Conservation (phyloP, 2,329 filamentous ascomycete genomes). For the Fusarium beomiforme region DNA sequence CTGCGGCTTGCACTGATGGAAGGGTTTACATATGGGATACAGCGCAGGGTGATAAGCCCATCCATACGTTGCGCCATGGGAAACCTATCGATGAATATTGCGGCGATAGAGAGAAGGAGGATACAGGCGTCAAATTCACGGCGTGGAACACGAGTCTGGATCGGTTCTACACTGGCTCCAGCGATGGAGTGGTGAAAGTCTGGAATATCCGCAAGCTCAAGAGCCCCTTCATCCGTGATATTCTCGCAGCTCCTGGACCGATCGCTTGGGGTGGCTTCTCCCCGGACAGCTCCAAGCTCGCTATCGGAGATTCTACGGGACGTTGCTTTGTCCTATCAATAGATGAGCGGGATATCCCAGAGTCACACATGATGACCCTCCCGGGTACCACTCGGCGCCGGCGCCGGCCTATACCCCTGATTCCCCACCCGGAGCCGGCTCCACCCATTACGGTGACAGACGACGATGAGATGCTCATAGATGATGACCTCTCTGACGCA, state of each 20-base stretch:
- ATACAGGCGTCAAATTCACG: slow-evolving; percentile 71
- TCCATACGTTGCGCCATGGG: slow-evolving; percentile 66
- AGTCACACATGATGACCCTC: slow-evolving; percentile 50
- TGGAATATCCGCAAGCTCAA: slow-evolving; percentile 65
- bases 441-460: slow-evolving; percentile 47
- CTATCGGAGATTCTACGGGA: slow-evolving; percentile 70
- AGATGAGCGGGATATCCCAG: slow-evolving; percentile 55
- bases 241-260: slow-evolving; percentile 65
- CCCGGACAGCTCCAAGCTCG: slow-evolving; percentile 62
- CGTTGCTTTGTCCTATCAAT: slow-evolving; percentile 65
- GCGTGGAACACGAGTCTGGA: slow-evolving; percentile 68
- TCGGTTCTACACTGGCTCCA: slow-evolving; percentile 71
- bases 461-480: slow-evolving; percentile 19
- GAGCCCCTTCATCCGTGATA: slow-evolving; percentile 60
- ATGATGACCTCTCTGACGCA: slow-evolving; percentile 8
- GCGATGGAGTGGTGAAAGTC: slow-evolving; percentile 70
- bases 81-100: slow-evolving; percentile 52
- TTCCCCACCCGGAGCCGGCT: slow-evolving; percentile 61
- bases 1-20: slow-evolving; percentile 70
- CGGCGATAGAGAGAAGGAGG: slow-evolving; percentile 62
- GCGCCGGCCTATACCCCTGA: slow-evolving; percentile 59
- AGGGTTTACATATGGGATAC: slow-evolving; percentile 73
- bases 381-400: slow-evolving; percentile 49
- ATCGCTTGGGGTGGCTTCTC: slow-evolving; percentile 69
- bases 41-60: slow-evolving; percentile 61